Evolutionary conservation across 805 yeast species (phyloP), one percentile per base, ranked within the genome.

Genomic region (Lachancea sp.): DNA sequence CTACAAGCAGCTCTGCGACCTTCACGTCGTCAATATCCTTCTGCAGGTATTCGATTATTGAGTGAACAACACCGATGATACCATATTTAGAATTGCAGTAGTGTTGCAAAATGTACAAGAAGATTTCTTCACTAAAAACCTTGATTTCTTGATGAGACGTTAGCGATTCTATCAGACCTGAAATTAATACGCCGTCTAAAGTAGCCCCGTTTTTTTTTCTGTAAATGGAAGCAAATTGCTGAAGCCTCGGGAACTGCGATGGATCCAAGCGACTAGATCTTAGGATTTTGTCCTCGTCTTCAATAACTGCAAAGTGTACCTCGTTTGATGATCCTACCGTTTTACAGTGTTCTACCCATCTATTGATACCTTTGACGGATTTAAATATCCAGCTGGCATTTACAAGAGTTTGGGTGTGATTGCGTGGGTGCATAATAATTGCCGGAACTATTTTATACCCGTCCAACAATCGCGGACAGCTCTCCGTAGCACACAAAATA

Each of bases 91-190:
- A 42, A 17, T 43, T 45, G 18, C 47, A 45, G 34, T 48, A 45
- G 23, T 48, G 50, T 16, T 56, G 59, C 34, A 56, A 42, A 16
- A 56, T 21, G 37, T 46, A 57, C 29, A 48, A 43, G 32, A 51
- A 58, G 8, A 53, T 64, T 55, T 51, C 80, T 56, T 15, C 61
- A 3, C 50, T 33, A 22, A 49, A 80, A 4, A 55, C 20, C 16
- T 25, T 25, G 17, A 19, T 25, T n/a, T 22, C 37, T 12, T 32
- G 30, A 26, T 19, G 32, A 11, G 38, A 19, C 12, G 16, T 22
- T 21, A 39, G 15, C 16, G 34, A 26, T 5, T 39, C 42, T 21
- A 39, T 22, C 15, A 39, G 12, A 8, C 22, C 19, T 37, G 44
- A 9, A 38, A 39, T 5, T 42, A 39, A 38, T 17, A 47, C 18